Evolutionary conservation across 2,329 filamentous ascomycete genomes (phyloP).

Genomic region (Aspergillus sclerotialis): DNA sequence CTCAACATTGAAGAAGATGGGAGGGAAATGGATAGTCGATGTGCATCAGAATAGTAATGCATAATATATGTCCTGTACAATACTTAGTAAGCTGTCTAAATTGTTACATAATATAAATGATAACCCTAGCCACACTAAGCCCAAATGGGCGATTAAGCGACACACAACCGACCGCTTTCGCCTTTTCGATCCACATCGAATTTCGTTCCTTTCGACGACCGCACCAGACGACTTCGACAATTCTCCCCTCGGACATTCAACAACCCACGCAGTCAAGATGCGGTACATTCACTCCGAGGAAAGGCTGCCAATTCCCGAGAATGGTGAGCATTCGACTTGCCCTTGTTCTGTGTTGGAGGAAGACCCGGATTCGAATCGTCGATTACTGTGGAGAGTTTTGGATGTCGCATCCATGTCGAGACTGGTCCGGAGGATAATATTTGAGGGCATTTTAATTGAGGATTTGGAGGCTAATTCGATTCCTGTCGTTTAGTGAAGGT

Average conservation of each 20-base stretch:
- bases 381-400: not conserved
- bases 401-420: constrained; percentile 1
- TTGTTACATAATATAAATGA: constrained; percentile 14
- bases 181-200: constrained; percentile 35
- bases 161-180: constrained; percentile 34
- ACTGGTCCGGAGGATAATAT: constrained; percentile 2
- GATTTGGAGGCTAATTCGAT: constrained; percentile 20
- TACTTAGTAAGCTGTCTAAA: constrained; percentile 5
- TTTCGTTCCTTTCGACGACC: constrained; percentile 29
- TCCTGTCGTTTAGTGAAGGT: constrained; percentile 71
- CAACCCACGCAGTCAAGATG: constrained; percentile 65
- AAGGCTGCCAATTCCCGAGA: constrained; percentile 89
- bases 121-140: constrained; percentile 33
- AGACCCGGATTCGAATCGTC: not conserved
- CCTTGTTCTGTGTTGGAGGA: not conserved
- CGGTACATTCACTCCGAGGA: constrained; percentile 99
- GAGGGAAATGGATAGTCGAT: constrained; percentile 56
- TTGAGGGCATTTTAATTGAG: not conserved
- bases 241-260: constrained; percentile 34
- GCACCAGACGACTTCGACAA: constrained; percentile 34
- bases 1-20: constrained; percentile 65
- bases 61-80: constrained; percentile 4
- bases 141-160: constrained; percentile 34
- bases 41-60: constrained; percentile 14
- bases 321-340: constrained; percentile 63